These are phyloP conservation scores for Aristolochia californica DNA, from an alignment of 164 flowering plant genomes.

Conservation along the genomic window DNA sequence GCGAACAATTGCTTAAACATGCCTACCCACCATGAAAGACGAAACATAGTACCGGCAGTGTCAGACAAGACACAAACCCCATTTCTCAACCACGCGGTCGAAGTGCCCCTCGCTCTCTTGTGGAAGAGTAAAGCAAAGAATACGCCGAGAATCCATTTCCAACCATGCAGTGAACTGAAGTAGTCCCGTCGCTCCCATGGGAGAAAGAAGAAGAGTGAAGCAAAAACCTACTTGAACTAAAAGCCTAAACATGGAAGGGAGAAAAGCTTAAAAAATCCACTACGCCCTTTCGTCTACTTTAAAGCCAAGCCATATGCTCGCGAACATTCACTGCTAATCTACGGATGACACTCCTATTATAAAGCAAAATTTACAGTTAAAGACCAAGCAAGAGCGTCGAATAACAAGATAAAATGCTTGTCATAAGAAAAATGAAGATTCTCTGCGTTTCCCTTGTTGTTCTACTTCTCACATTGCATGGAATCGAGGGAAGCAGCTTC, in stretches of 20 bases:
- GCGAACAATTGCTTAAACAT: too few relatives aligned
- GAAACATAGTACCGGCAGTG: too few relatives aligned
- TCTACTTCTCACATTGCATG: constrained; percentile 28
- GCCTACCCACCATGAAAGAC: too few relatives aligned
- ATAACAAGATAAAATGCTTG: constrained; percentile 6
- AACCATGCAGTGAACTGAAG: constrained; percentile 10
- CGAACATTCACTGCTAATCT: constrained; percentile 37
- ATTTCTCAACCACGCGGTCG: too few relatives aligned
- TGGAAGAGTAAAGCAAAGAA: constrained; percentile 21
- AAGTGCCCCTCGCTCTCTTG: not conserved
- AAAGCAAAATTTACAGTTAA: constrained; percentile 28
- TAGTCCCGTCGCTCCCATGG: too few relatives aligned
- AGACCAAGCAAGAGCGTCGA: constrained; percentile 10
- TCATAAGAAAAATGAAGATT: constrained; percentile 28
- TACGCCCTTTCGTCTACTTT: constrained; percentile 42
- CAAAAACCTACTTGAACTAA: constrained; percentile 50
- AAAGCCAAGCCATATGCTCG: constrained; percentile 57
- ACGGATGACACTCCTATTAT: constrained; percentile 18
- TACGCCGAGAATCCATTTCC: not conserved
- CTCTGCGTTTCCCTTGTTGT: constrained; percentile 21
- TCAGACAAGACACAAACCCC: too few relatives aligned
- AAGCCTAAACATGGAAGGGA: constrained; percentile 37
- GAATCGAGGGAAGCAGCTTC: constrained; percentile 16
- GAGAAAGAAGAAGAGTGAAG: constrained; percentile 13
- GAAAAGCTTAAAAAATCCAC: constrained; percentile 14